These are phyloP conservation scores for Dactylellina drechsleri DNA, from an alignment of 2,329 filamentous ascomycete species.

Conservation along the genomic window DNA sequence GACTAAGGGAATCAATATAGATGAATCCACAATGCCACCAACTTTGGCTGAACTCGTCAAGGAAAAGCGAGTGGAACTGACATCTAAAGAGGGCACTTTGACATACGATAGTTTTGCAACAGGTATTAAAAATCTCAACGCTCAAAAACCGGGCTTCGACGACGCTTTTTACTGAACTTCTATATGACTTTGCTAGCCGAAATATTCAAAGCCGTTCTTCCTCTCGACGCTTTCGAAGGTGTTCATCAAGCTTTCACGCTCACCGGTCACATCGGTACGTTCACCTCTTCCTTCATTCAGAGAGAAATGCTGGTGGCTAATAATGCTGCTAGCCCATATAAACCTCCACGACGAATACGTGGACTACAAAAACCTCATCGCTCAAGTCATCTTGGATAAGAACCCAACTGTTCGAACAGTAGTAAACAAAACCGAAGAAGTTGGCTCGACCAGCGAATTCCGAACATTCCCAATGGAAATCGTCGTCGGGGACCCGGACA, in stretches of 20 bases:
- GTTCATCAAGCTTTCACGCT: slow-evolving; percentile 79
- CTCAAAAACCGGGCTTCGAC: not conserved
- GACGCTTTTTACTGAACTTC: slow-evolving; percentile 4
- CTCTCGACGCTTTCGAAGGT: slow-evolving; percentile 81
- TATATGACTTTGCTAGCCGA: slow-evolving; percentile 69
- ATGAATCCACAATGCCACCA: slow-evolving; percentile 13
- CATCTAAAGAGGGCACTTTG: slow-evolving; percentile 15
- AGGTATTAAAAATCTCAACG: slow-evolving; percentile 13
- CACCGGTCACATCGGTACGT: slow-evolving; percentile 83
- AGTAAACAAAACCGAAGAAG: slow-evolving; percentile 93
- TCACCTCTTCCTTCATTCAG: slow-evolving; percentile 13
- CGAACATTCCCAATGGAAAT: slow-evolving; percentile 94
- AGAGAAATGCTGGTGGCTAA: not conserved
- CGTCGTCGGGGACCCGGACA: slow-evolving; percentile 80
- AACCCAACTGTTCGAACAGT: slow-evolving; percentile 82
- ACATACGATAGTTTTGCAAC: slow-evolving; percentile 56
- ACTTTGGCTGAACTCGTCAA: slow-evolving; percentile 42
- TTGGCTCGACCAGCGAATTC: slow-evolving; percentile 85
- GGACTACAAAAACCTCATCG: slow-evolving; percentile 87
- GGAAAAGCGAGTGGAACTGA: slow-evolving; percentile 29
- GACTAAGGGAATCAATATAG: slow-evolving; percentile 17
- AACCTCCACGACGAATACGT: slow-evolving; percentile 86
- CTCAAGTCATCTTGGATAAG: slow-evolving; percentile 87
- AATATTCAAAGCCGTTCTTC: slow-evolving; percentile 72
- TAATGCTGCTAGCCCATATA: slow-evolving; percentile 73